Evolutionary conservation across 768 basidiomycete species (phyloP).

Genomic region (Strobilomyces dryophilus): DNA sequence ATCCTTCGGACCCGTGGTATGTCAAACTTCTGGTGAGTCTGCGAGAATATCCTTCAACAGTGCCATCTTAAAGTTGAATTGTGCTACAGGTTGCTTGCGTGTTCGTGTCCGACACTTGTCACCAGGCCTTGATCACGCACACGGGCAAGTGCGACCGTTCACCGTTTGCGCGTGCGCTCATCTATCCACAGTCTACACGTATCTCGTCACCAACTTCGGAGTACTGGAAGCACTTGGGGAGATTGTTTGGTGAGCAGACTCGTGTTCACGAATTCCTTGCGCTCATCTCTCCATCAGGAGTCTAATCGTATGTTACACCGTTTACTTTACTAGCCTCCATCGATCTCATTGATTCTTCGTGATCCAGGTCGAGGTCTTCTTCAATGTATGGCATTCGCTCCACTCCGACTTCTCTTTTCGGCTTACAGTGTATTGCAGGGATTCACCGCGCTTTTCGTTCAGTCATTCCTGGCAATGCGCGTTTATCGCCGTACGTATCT

Average conservation of each 20-base stretch:
- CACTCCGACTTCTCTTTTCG: background rate
- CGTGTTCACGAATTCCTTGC: background rate
- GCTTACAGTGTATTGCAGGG: slow-evolving; percentile 21
- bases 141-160: slow-evolving; percentile 33
- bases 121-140: slow-evolving; percentile 56
- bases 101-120: slow-evolving; percentile 50
- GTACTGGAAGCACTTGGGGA: slow-evolving; percentile 23
- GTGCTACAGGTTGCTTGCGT: slow-evolving; percentile 45
- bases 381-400: slow-evolving; percentile 36
- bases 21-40: slow-evolving; percentile 44
- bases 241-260: slow-evolving; percentile 42
- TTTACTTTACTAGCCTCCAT: background rate
- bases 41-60: background rate
- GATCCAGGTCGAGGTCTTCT: slow-evolving; percentile 46
- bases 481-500: slow-evolving; percentile 44
- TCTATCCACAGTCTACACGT: slow-evolving; percentile 41
- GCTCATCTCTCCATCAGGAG: slow-evolving; percentile 19
- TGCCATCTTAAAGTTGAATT: background rate
- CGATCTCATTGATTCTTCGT: slow-evolving; percentile 9
- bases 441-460: slow-evolving; percentile 53
- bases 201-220: slow-evolving; percentile 41
- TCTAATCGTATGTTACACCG: slow-evolving; percentile 17
- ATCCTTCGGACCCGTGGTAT: slow-evolving; percentile 50
- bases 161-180: background rate
- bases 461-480: slow-evolving; percentile 52